Base-by-base conservation (phyloP, 345 rosid genomes). In the Hypericum perforatum region DNA sequence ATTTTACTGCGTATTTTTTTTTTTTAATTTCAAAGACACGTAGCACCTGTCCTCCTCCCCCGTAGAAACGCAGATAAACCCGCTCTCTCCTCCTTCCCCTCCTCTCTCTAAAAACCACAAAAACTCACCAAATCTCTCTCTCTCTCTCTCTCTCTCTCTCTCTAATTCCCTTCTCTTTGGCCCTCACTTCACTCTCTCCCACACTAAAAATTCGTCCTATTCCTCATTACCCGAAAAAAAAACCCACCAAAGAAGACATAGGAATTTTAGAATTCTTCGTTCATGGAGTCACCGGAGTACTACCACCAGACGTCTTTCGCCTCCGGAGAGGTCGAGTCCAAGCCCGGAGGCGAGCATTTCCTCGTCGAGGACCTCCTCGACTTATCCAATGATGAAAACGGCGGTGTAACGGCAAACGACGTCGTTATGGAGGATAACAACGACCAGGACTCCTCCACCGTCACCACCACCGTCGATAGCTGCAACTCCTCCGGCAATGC, bases 321-420 rank as follows among this genome's bases (percentile, higher is more conserved):
- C 8, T 56, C 64, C 14, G 81, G 78, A 16, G 75, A 63, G 41
- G 74, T 59, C 45, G 76, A 73, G 41, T 53, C 73, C 39, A 76
- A 67, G 56, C 45, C 58, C 7, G 61, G 55, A 7, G 66, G 67
- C 4, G 90, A 90, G 56, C 89, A 85, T 57, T 92, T 92, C 74
- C 69, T 71, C 6, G 96, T 92, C 3, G 98, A 92, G 62, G 98
- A 92, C 61, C 89, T 92, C 8, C 56, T 91, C 11, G 90, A 92
- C 67, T 87, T 87, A 70, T 80, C 96, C 59, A 80, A 85, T 64
- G 89, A 82, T 9, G 91, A 82, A 22, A 22, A 22, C 43, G 74
- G 75, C 66, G 75, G 65, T 13, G 58, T 69, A 9, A 70, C 64
- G 15, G 84, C 64, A 11, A 37, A 56, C n/a, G 81, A 59, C 37